Evolutionary conservation across 75 land plant genomes (phyloP), one percentile per base, ranked within the genome.

Genomic region (Gnetum montanum): DNA sequence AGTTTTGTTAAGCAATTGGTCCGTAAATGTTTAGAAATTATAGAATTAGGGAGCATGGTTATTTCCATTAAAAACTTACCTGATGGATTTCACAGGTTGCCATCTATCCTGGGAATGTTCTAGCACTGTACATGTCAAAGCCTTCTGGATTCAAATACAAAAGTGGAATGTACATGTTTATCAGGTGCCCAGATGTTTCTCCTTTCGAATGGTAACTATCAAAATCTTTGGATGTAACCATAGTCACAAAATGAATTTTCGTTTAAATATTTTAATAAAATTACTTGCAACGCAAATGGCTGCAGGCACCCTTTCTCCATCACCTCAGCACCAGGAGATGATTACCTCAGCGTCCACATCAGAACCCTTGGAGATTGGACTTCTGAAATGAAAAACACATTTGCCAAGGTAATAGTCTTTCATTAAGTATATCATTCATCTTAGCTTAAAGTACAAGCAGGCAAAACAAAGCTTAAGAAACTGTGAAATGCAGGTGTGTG

Each of bases 281-380:
- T 25, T n/a, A 3, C 4, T 35, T 44, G 46, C 29, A 0, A 44
- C 2, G 6, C 8, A n/a, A 7, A 47, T 7, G 24, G 24, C 6
- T 26, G 10, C 71, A 86, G 91, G 91, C 91, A 86, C 68, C 87
- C 91, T 11, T 86, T 86, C 49, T 83, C 91, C 10, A 83, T 86
- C 46, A 86, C 87, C 50, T 86, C 91, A 22, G 87, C 87, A 7
- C 87, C 91, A 23, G 76, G 61, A 54, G 88, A 86, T 59, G 71
- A 74, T 37, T 68, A 76, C 60, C 61, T 86, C 57, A 86, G 87
- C 28, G 78, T 83, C 31, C 91, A 86, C 29, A 86, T 86, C 10
- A 57, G 91, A 33, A 79, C 91, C 2, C 54, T 70, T 20, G 91
- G 91, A 19, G 91, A 86, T 34, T 86, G 91, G 87, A 86, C 91